Base-by-base conservation (phyloP, 2,329 filamentous ascomycete genomes). In the Fusarium sp. region DNA sequence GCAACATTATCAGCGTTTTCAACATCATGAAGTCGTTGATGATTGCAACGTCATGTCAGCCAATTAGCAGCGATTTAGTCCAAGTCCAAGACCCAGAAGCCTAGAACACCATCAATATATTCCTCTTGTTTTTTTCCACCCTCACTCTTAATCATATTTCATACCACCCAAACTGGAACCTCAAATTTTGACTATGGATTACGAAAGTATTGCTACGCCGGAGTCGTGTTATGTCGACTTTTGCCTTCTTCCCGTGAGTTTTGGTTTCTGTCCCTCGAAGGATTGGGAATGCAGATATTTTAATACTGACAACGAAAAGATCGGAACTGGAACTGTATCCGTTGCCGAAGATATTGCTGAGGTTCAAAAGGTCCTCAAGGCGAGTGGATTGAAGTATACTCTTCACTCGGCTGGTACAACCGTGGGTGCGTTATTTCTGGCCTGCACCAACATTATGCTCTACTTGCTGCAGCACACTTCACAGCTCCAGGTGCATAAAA, bases 371-470 rank as follows among this genome's bases (percentile, higher is more conserved):
- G 87, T 98, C 41, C 88, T 99, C 78, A 91, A 93, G 82, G 90
- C 90, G 61, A 96, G 93, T 76, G 94, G 94, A 5, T 82, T 98
- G 72, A 91, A 90, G 73, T 96, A 95, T 81, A 91, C 89, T 53
- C 96, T 98, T 94, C 96, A 98, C 84, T 95, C 94, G 32, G 95
- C 95, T 5, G 96, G 96, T 18, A 98, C 96, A 0, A 98, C 96
- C 0, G 89, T 98, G 63, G 95, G 94, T 96, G 85, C 66, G 91
- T 86, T 35, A 70, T 75, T 70, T 73, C 32, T 63, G 38, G 8
- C 61, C 41, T 35, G 53, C 17, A 39, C n/a, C n/a, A 26, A 42
- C 6, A 20, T 30, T 36, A 59, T 53, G 44, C 48, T 35, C n/a
- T 36, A 26, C 35, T 44, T 35, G 36, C 26, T 35, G 12, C 26